Conservation (phyloP, 441 rosid genomes). For the Arabidopsis lyrata region DNA sequence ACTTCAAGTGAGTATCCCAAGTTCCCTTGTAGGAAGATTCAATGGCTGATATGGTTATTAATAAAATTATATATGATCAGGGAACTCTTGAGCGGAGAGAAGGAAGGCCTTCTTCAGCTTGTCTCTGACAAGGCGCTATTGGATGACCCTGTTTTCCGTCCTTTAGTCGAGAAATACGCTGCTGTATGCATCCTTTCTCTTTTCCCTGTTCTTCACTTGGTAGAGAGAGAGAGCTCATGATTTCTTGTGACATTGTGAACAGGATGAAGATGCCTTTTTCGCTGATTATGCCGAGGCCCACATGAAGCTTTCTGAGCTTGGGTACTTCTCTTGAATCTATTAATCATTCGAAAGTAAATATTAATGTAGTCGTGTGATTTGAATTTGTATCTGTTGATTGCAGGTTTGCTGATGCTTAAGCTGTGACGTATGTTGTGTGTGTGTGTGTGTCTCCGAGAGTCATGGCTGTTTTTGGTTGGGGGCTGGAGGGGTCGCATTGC, state of each 20-base stretch:
- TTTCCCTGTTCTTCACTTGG: not conserved
- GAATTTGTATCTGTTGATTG: constrained; percentile 21
- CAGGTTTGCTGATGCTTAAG: constrained; percentile 48
- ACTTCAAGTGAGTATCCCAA: constrained; percentile 70
- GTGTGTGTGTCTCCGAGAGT: not conserved
- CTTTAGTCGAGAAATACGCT: constrained; percentile 88
- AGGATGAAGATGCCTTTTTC: constrained; percentile 96
- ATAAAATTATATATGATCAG: constrained; percentile 43
- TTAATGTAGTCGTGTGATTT: not conserved
- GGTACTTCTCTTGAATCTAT: constrained; percentile 51
- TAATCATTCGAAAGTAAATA: not conserved
- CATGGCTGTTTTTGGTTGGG: constrained; percentile 22
- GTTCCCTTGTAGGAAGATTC: not conserved
- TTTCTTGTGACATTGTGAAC: constrained; percentile 24
- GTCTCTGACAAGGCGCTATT: constrained; percentile 85
- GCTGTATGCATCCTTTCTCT: constrained; percentile 48
- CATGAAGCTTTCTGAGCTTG: constrained; percentile 93
- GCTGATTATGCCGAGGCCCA: constrained; percentile 80
- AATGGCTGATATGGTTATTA: not conserved
- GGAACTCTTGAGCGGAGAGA: constrained; percentile 87
- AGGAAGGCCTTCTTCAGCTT: constrained; percentile 80
- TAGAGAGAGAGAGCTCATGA: constrained; percentile 1
- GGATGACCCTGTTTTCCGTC: constrained; percentile 79
- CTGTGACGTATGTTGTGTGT: not conserved
- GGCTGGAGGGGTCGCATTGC: constrained; percentile 15